These are phyloP conservation scores for Alternaria arbusti DNA, from an alignment of 2,329 filamentous ascomycete species.

Conservation along the genomic window DNA sequence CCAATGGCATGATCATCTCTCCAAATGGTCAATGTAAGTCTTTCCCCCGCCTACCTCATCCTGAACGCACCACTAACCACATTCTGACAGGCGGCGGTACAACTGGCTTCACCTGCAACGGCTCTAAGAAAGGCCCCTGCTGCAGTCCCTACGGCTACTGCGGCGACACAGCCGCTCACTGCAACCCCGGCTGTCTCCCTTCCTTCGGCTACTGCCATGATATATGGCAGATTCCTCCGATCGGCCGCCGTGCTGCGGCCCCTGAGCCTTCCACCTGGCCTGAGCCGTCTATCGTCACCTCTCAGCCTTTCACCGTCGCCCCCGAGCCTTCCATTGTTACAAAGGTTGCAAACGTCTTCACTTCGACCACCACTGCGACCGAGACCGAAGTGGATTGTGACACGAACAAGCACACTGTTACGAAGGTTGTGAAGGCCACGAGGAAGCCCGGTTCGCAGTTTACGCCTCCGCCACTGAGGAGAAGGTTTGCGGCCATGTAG, in stretches of 20 bases:
- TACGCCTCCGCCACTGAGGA: not conserved
- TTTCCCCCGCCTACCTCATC: not conserved
- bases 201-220: constrained; percentile 6
- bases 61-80: not conserved
- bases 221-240: not conserved
- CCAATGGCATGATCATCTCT: not conserved
- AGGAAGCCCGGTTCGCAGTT: not conserved
- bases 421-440: not conserved
- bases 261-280: not conserved
- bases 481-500: not conserved
- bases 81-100: not conserved
- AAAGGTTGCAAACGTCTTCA: not conserved
- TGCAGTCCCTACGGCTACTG: constrained; percentile 10
- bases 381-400: not conserved
- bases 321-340: not conserved
- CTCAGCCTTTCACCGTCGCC: not conserved
- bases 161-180: constrained; percentile 20
- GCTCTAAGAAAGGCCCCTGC: not conserved
- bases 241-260: not conserved
- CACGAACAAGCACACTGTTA: not conserved
- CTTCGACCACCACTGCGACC: not conserved
- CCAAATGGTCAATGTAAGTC: constrained; percentile 2
- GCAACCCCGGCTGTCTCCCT: constrained; percentile 25
- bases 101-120: constrained; percentile 1
- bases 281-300: not conserved